A percentile compares a stretch with the other conserved stretches of the same genome.
These are phyloP conservation scores for Pseudopediastrum boryanum DNA, from an alignment of 139 green algal species.

Conservation along the genomic window DNA sequence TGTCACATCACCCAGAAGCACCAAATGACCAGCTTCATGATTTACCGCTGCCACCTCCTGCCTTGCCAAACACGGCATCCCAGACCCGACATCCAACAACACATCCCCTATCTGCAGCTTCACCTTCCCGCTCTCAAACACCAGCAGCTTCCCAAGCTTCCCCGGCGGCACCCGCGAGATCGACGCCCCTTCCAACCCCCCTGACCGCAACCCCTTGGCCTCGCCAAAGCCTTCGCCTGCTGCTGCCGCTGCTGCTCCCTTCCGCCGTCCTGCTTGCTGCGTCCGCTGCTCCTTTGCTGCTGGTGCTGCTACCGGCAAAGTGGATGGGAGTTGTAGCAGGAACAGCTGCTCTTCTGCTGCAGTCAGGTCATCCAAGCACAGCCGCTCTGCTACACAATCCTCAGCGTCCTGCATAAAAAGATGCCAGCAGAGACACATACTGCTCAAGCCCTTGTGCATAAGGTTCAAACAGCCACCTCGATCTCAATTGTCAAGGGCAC, in stretches of 20 bases:
- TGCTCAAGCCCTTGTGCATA: too few relatives aligned
- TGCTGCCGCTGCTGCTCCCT: neutral
- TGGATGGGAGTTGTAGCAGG: slow-evolving; percentile 66
- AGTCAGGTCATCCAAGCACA: slow-evolving; percentile 28
- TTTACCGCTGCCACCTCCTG: slow-evolving; percentile 63
- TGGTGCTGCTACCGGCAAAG: slow-evolving; percentile 46
- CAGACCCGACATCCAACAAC: slow-evolving; percentile 59
- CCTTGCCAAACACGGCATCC: slow-evolving; percentile 42
- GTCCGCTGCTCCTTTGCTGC: neutral
- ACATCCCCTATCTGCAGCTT: slow-evolving; percentile 64
- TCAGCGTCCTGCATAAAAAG: slow-evolving; percentile 12
- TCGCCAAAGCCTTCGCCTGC: too few relatives aligned
- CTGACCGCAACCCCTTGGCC: too few relatives aligned
- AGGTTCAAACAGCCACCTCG: neutral
- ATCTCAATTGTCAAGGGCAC: neutral
- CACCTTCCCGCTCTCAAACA: slow-evolving; percentile 64
- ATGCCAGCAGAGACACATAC: neutral
- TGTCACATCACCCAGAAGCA: slow-evolving; percentile 50
- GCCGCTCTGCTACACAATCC: slow-evolving; percentile 40
- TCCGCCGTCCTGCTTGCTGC: neutral
- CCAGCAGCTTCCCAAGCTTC: slow-evolving; percentile 52
- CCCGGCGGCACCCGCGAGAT: neutral
- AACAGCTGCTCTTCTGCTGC: slow-evolving; percentile 44
- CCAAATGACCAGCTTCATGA: slow-evolving; percentile 8
- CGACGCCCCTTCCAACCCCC: neutral